Conservation (phyloP, 495 filamentous ascomycete species). For the Penicillium flavigenum region DNA sequence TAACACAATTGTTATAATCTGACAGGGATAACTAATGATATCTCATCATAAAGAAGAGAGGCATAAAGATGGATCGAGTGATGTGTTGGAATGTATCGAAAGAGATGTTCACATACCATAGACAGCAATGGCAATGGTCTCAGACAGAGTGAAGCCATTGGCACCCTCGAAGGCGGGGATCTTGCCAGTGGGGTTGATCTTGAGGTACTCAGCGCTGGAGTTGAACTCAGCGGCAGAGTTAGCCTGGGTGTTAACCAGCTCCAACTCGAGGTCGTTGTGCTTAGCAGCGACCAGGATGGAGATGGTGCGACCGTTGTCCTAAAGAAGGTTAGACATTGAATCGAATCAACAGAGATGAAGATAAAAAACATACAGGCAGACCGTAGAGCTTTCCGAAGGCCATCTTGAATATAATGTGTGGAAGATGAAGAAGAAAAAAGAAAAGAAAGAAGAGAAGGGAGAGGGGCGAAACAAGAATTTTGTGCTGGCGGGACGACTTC, state of each 20-base stretch:
- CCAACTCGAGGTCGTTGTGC: slow-evolving; percentile 88
- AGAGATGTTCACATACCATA: slow-evolving; percentile 71
- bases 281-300: slow-evolving; percentile 88
- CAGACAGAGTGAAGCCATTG: slow-evolving; percentile 86
- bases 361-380: slow-evolving; percentile 62
- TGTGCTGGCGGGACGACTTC: slow-evolving; percentile 31
- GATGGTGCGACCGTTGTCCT: slow-evolving; percentile 90
- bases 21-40: slow-evolving; percentile 98
- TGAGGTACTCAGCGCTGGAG: slow-evolving; percentile 68
- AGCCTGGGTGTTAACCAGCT: slow-evolving; percentile 68
- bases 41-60: slow-evolving; percentile 71
- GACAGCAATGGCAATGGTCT: slow-evolving; percentile 93
- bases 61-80: slow-evolving; percentile 2
- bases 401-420: slow-evolving; percentile 57
- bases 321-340: slow-evolving; percentile 22
- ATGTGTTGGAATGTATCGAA: not conserved
- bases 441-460: slow-evolving; percentile 31
- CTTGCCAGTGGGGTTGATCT: slow-evolving; percentile 84
- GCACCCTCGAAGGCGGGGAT: slow-evolving; percentile 88
- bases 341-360: slow-evolving; percentile 5
- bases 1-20: slow-evolving; percentile 86
- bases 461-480: slow-evolving; percentile 41
- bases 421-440: slow-evolving; percentile 35
- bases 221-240: slow-evolving; percentile 37
- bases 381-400: slow-evolving; percentile 96